Conservation (phyloP, 495 filamentous ascomycete species). For the Neurospora intermedia region DNA sequence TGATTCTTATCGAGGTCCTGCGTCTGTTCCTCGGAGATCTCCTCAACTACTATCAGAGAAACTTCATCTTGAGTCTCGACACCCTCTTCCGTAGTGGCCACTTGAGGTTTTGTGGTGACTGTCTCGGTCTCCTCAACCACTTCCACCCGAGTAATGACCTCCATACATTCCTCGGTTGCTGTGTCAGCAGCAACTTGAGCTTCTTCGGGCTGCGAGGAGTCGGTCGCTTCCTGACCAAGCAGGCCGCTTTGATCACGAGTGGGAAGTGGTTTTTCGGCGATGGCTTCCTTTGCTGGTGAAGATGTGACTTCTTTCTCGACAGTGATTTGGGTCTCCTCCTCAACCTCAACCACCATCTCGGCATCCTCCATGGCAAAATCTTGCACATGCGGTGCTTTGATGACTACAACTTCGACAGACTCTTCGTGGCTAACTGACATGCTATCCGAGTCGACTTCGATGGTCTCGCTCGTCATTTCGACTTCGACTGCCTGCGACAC, state of each 20-base stretch:
- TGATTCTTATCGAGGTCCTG: neutral
- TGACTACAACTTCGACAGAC: neutral
- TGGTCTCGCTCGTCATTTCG: neutral
- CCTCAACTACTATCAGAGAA: neutral
- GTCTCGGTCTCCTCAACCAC: neutral
- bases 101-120: neutral
- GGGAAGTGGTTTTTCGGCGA: neutral
- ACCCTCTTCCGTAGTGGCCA: neutral
- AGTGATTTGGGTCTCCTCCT: neutral
- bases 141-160: neutral
- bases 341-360: neutral
- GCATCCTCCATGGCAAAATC: neutral
- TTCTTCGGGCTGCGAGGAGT: neutral
- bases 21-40: neutral
- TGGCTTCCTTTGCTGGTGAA: neutral
- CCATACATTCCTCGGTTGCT: neutral
- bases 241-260: neutral
- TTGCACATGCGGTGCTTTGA: neutral
- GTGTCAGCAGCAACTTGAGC: neutral
- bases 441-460: neutral
- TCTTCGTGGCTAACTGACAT: neutral
- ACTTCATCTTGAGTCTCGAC: constrained; percentile 1
- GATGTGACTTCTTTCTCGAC: neutral
- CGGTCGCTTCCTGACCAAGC: neutral
- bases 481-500: neutral